Conservation (phyloP, 495 filamentous ascomycete genomes). For the Cercophora samala region DNA sequence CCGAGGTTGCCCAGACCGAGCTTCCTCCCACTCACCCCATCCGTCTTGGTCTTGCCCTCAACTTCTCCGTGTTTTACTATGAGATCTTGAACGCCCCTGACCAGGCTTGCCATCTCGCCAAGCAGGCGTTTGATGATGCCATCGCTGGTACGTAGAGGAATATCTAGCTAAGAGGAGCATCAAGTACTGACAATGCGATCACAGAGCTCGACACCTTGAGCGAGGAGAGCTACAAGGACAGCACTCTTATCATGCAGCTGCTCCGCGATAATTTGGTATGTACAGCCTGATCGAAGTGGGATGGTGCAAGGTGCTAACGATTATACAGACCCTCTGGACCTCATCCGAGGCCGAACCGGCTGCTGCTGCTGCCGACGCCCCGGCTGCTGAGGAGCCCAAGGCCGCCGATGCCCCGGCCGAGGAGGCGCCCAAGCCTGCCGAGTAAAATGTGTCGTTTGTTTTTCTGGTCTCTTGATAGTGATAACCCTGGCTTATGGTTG, state of each 20-base stretch:
- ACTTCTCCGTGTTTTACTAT: conserved; percentile 99
- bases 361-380: conserved; percentile 62
- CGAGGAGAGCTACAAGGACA: conserved; percentile 99
- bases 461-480: conserved; percentile 34
- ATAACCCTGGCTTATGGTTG: conserved; percentile 41
- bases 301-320: background rate
- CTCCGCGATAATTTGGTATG: conserved; percentile 98
- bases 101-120: conserved; percentile 97
- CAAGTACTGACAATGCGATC: conserved; percentile 76
- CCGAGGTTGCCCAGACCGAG: conserved; percentile 96
- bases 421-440: conserved; percentile 46
- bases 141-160: conserved; percentile 56
- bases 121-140: conserved; percentile 98
- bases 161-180: background rate
- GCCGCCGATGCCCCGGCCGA: conserved; percentile 38
- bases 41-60: conserved; percentile 94
- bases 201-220: conserved; percentile 98
- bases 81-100: conserved; percentile 99
- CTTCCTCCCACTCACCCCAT: conserved; percentile 98
- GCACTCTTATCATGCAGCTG: conserved; percentile 99
- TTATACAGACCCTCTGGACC: conserved; percentile 89
- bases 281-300: conserved; percentile 7
- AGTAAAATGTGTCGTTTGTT: conserved; percentile 41
- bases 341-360: conserved; percentile 92
- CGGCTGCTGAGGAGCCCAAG: conserved; percentile 50